Percentiles rank a stretch among this genome's conserved stretches.
phyloP scores from a whole-genome alignment of 257 asterid genomes.

The Plantago ovata region DNA sequence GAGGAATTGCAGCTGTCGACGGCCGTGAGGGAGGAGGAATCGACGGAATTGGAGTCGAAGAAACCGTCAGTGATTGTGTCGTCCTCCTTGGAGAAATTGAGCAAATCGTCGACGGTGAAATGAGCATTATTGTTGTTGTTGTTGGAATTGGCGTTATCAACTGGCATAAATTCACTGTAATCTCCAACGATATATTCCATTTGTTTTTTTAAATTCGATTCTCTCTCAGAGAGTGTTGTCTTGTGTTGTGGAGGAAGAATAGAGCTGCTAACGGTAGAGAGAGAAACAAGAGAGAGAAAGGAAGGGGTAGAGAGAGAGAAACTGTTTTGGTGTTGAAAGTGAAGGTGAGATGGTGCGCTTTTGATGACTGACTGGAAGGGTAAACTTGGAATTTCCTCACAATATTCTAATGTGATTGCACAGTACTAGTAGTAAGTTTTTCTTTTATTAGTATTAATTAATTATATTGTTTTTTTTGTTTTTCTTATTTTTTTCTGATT shows the following conservation, averaged over 20 bases:
- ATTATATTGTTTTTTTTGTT: no score
- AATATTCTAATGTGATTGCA: slow-evolving; percentile 13
- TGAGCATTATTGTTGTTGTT: slow-evolving; percentile 27
- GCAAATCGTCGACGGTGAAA: slow-evolving; percentile 76
- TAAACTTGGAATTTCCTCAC: slow-evolving; percentile 24
- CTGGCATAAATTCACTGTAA: slow-evolving; percentile 34
- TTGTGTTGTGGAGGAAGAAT: slow-evolving; percentile 10
- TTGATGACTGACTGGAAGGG: slow-evolving; percentile 65
- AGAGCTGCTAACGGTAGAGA: slow-evolving; percentile 40
- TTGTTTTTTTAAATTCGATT: slow-evolving; percentile 12
- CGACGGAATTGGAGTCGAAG: slow-evolving; percentile 63
- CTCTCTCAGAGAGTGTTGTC: no score
- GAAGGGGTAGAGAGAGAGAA: not conserved
- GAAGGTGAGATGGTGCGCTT: slow-evolving; percentile 58
- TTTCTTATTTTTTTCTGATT: no score
- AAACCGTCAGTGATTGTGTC: slow-evolving; percentile 79
- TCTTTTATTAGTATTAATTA: no score
- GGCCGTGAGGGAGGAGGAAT: slow-evolving; percentile 68
- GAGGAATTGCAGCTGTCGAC: slow-evolving; percentile 86
- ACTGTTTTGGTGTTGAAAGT: slow-evolving; percentile 34
- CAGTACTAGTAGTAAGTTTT: slow-evolving; percentile 7
- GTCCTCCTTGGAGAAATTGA: slow-evolving; percentile 84
- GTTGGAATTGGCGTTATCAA: slow-evolving; percentile 27
- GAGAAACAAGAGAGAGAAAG: slow-evolving; percentile 11
- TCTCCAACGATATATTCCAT: slow-evolving; percentile 47